Evolutionary conservation across 352 stramenopile species (phyloP), one percentile per base, ranked within the genome.

Genomic region (Hyaloperonospora arabidopsidis): DNA sequence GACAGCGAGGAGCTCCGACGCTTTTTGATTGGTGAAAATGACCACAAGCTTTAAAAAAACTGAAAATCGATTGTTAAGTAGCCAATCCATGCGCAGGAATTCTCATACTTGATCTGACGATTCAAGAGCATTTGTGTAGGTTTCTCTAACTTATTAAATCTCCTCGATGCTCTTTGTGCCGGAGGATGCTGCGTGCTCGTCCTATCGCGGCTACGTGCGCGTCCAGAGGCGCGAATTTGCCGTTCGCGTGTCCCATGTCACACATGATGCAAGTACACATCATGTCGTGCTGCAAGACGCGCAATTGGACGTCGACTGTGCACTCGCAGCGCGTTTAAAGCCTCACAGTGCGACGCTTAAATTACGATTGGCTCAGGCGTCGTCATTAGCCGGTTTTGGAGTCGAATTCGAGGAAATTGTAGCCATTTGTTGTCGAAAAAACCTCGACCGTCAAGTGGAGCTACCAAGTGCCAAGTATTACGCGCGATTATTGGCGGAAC

Each of bases 401-500:
- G 48, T 52, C 5, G 75, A 89, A 48, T 54, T 89, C 13, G 57
- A 87, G 29, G 77, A 89, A 52, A 61, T 89, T 25, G 57, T 87
- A 8, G 60, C 68, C 8, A 67, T 89, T 38, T 81, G 61, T 17
- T 61, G 59, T 15, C 55, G 65, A 3, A 2, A 44, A 1, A 0
- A 60, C n/a, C 32, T 23, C 0, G 5, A 40, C 5, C 35, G 40
- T 36, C 46, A 54, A 22, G 35, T 22, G 2, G 15, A 61, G 34
- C 63, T 88, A 14, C 78, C 75, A 6, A 62, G 61, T 14, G 63
- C 74, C n/a, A 45, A 48, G 12, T 87, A 84, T 61, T 91, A 91
- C 63, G 67, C 57, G 18, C 69, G 45, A 36, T 57, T 91, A 15
- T 70, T 89, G 65, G 69, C 51, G 2, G 78, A 91, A 59, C 28